Evolutionary conservation across 2,329 filamentous ascomycete genomes (phyloP).

Genomic region (Diaporthe australafricana): DNA sequence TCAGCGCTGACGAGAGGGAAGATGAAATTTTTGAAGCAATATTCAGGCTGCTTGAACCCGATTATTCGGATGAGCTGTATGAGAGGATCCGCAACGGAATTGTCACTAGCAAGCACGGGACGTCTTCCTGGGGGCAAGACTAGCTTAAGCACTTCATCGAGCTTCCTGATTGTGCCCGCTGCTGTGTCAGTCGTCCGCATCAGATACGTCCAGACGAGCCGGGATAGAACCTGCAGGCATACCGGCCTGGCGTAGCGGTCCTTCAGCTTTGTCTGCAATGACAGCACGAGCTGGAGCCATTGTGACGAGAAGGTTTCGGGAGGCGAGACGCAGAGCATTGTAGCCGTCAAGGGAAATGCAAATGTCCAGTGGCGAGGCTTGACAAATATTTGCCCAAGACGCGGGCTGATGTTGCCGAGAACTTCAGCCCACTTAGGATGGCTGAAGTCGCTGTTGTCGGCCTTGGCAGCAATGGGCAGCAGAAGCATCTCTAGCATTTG

Average conservation of each 20-base stretch:
- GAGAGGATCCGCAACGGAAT: slow-evolving; percentile 85
- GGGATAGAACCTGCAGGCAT: slow-evolving; percentile 89
- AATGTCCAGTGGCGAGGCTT: slow-evolving; percentile 94
- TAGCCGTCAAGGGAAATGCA: slow-evolving; percentile 88
- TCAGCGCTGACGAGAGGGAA: slow-evolving; percentile 96
- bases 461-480: slow-evolving; percentile 86
- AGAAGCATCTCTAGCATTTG: slow-evolving; percentile 89
- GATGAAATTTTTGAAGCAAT: slow-evolving; percentile 92
- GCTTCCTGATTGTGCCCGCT: slow-evolving; percentile 76
- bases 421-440: slow-evolving; percentile 90
- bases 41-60: slow-evolving; percentile 91
- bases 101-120: slow-evolving; percentile 84
- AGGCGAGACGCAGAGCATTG: slow-evolving; percentile 88
- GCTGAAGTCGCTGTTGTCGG: slow-evolving; percentile 79
- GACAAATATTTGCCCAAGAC: slow-evolving; percentile 84
- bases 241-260: slow-evolving; percentile 83
- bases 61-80: slow-evolving; percentile 96
- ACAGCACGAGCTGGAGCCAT: slow-evolving; percentile 85
- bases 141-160: slow-evolving; percentile 90
- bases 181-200: slow-evolving; percentile 83
- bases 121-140: slow-evolving; percentile 85
- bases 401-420: slow-evolving; percentile 80
- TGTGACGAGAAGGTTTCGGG: slow-evolving; percentile 85
- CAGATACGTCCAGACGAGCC: slow-evolving; percentile 93
- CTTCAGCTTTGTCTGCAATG: slow-evolving; percentile 84